phyloP scores from a whole-genome alignment of 2,329 filamentous ascomycete species.

The Aspergillus amoenus region DNA sequence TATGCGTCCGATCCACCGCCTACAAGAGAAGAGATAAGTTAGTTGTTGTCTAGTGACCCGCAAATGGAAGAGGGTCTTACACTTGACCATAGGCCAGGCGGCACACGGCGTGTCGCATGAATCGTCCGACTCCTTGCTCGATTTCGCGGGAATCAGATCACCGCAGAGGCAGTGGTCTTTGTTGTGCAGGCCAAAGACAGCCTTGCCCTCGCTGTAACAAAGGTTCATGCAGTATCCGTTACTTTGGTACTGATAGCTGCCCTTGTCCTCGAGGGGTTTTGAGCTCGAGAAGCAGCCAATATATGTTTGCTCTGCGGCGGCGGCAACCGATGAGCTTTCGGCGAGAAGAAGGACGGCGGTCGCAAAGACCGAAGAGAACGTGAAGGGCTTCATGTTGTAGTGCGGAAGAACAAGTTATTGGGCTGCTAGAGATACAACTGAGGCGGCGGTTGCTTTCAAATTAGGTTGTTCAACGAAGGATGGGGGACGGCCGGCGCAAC shows the following conservation, averaged over 20 bases:
- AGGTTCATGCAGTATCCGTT: constrained; percentile 55
- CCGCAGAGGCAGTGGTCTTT: constrained; percentile 73
- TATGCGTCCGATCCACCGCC: constrained; percentile 58
- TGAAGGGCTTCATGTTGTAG: constrained; percentile 29
- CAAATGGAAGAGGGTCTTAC: constrained; percentile 49
- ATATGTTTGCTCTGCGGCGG: constrained; percentile 16
- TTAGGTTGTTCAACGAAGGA: constrained; percentile 21
- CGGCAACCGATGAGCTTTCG: constrained; percentile 19
- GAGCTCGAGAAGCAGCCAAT: constrained; percentile 55
- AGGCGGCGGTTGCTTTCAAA: constrained; percentile 17
- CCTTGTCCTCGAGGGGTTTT: constrained; percentile 49
- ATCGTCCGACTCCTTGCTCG: constrained; percentile 53
- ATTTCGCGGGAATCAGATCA: constrained; percentile 61
- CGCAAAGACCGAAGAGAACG: constrained; percentile 24
- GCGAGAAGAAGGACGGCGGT: constrained; percentile 28
- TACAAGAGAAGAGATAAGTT: constrained; percentile 29
- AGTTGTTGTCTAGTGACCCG: constrained; percentile 21
- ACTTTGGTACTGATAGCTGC: constrained; percentile 53
- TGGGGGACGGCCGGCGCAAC: constrained; percentile 41
- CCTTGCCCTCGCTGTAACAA: constrained; percentile 49
- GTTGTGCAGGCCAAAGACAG: constrained; percentile 63
- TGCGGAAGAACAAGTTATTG: constrained; percentile 7
- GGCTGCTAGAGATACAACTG: constrained; percentile 16
- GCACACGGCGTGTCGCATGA: constrained; percentile 67
- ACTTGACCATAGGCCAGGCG: constrained; percentile 62